Conservation (phyloP, 805 yeast species). For the Cyberlindnera suaveolens region DNA sequence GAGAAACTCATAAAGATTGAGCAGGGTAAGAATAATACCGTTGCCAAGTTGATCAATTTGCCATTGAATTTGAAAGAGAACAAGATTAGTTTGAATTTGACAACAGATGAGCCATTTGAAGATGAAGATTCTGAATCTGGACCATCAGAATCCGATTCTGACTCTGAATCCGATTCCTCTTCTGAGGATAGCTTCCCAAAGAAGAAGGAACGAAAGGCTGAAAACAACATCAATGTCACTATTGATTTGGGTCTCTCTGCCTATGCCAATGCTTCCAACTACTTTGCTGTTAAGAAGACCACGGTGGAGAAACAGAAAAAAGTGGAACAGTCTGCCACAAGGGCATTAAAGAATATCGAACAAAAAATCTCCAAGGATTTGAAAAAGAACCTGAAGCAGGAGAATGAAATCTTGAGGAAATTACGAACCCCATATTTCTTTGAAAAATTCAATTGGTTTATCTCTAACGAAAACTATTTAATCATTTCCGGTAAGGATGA, state of each 20-base stretch:
- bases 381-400: slow-evolving; percentile 53
- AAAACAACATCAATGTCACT: slow-evolving; percentile 40
- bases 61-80: slow-evolving; percentile 70
- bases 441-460: slow-evolving; percentile 92
- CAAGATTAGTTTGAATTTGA: slow-evolving; percentile 53
- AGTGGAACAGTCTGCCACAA: slow-evolving; percentile 68
- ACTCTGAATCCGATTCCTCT: slow-evolving; percentile 13
- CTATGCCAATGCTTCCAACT: slow-evolving; percentile 80
- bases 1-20: slow-evolving; percentile 70
- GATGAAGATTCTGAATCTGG: slow-evolving; percentile 27
- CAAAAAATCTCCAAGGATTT: slow-evolving; percentile 68
- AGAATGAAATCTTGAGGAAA: slow-evolving; percentile 46
- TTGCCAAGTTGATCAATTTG: slow-evolving; percentile 55
- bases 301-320: slow-evolving; percentile 76
- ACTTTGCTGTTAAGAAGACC: slow-evolving; percentile 68
- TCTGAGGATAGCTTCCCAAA: slow-evolving; percentile 5
- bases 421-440: slow-evolving; percentile 80
- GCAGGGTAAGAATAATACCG: slow-evolving; percentile 53
- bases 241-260: slow-evolving; percentile 71
- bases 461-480: slow-evolving; percentile 83
- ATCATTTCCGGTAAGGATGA: slow-evolving; percentile 84
- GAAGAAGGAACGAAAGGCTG: slow-evolving; percentile 7
- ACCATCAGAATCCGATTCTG: slow-evolving; percentile 24
- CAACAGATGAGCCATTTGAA: slow-evolving; percentile 36
- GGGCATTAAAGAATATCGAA: slow-evolving; percentile 82